Percentiles rank a stretch among this genome's conserved stretches.
Evolutionary conservation across 768 basidiomycete species (phyloP).

Genomic region (Pleurotus tuber-regium): DNA sequence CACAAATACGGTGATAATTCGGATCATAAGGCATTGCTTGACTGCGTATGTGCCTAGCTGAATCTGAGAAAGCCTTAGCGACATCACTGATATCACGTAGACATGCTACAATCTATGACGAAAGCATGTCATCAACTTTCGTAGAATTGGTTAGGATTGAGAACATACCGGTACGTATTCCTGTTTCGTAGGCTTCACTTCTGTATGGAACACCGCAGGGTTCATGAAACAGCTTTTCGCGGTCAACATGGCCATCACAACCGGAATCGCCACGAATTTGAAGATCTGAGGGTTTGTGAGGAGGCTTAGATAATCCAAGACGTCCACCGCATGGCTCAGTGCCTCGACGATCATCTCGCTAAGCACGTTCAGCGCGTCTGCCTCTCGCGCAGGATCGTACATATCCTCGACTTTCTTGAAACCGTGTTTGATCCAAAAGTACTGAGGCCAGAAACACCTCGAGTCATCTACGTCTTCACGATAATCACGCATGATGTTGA

Average conservation of each 20-base stretch:
- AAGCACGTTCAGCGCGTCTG: conserved; percentile 1
- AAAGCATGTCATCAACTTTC: neutral
- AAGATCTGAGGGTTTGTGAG: conserved; percentile 1
- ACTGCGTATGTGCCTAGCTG: neutral
- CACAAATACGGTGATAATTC: conserved; percentile 1
- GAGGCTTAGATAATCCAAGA: neutral
- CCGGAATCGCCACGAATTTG: neutral
- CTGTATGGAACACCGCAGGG: conserved; percentile 1
- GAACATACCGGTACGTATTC: neutral
- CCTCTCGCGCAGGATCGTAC: neutral
- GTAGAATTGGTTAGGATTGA: neutral
- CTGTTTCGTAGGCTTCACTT: neutral
- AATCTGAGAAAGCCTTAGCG: neutral
- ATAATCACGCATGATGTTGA: conserved; percentile 1
- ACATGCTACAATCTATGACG: neutral
- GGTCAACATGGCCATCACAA: neutral
- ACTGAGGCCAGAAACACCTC: conserved; percentile 1
- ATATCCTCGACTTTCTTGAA: neutral
- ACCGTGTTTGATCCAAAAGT: conserved; percentile 2
- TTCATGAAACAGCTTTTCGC: conserved; percentile 4
- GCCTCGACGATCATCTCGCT: conserved; percentile 7
- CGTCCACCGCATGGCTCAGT: conserved; percentile 3
- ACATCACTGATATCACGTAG: neutral
- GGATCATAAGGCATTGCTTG: neutral
- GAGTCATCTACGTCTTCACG: conserved; percentile 3